Evolutionary conservation across 1,284 basidiomycete species (phyloP).

Genomic region (Albatrellus sp.): DNA sequence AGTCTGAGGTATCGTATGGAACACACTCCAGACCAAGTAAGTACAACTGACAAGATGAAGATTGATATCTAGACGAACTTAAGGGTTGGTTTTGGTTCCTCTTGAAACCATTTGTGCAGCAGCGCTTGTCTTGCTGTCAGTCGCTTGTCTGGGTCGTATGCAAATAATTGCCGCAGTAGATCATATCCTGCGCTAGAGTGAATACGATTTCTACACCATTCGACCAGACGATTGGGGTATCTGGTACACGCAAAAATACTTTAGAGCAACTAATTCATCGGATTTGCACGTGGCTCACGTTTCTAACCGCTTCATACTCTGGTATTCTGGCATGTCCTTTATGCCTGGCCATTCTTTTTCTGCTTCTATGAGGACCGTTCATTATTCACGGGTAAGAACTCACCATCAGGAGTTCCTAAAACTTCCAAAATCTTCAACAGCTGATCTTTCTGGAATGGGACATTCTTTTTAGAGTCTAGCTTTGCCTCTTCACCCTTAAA

Average conservation of each 20-base stretch:
- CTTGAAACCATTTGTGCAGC: slow-evolving; percentile 71
- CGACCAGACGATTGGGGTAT: slow-evolving; percentile 52
- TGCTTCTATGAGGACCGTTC: slow-evolving; percentile 15
- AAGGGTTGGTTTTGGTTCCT: slow-evolving; percentile 61
- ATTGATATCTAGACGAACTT: slow-evolving; percentile 37
- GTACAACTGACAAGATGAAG: slow-evolving; percentile 2
- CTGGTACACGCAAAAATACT: slow-evolving; percentile 20
- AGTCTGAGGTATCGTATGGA: slow-evolving; percentile 36
- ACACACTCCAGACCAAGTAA: slow-evolving; percentile 33
- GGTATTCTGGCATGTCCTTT: slow-evolving; percentile 81
- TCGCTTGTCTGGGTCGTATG: slow-evolving; percentile 83
- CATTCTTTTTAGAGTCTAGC: slow-evolving; percentile 82
- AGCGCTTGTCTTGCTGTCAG: slow-evolving; percentile 78
- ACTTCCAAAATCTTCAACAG: slow-evolving; percentile 92
- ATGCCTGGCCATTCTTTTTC: slow-evolving; percentile 84
- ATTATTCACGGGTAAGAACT: slow-evolving; percentile 8
- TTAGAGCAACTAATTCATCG: slow-evolving; percentile 1
- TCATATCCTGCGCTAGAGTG: slow-evolving; percentile 61
- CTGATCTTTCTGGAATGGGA: slow-evolving; percentile 93
- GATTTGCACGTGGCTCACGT: slow-evolving; percentile 30
- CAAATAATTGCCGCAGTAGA: slow-evolving; percentile 74
- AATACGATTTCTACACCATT: slow-evolving; percentile 71
- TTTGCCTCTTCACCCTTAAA: slow-evolving; percentile 99
- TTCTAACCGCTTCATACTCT: slow-evolving; percentile 73
- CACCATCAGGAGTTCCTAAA: slow-evolving; percentile 80